These are phyloP conservation scores for Ampelomyces quisqualis DNA, from an alignment of 2,329 filamentous ascomycete genomes.

Conservation along the genomic window DNA sequence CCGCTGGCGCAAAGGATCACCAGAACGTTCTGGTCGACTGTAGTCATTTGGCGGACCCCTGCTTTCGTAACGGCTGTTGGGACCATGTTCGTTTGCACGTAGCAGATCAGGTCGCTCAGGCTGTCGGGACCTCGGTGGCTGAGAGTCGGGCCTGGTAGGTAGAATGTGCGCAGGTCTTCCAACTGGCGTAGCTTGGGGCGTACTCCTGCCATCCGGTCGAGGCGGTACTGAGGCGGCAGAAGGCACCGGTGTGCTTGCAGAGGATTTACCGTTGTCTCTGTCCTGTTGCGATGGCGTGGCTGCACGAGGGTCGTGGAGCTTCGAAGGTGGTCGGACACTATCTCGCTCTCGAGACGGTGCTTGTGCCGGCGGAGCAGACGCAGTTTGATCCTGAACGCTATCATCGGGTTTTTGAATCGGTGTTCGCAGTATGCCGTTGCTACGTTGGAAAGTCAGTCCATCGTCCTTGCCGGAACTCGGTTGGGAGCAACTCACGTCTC, in stretches of 20 bases:
- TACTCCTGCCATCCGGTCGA: slow-evolving; percentile 38
- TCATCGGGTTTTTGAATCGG: slow-evolving; percentile 18
- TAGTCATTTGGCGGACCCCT: slow-evolving; percentile 44
- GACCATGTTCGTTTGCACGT: slow-evolving; percentile 29
- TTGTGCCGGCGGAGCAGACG: slow-evolving; percentile 15
- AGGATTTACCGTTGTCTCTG: slow-evolving; percentile 10
- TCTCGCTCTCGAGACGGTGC: slow-evolving; percentile 26
- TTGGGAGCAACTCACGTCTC: slow-evolving; percentile 28
- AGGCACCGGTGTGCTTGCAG: slow-evolving; percentile 1
- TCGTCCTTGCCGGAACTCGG: slow-evolving; percentile 1
- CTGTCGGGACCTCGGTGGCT: slow-evolving; percentile 49
- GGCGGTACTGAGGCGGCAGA: slow-evolving; percentile 22
- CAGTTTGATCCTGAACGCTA: slow-evolving; percentile 11
- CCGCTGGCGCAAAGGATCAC: slow-evolving; percentile 42
- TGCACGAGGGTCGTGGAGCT: slow-evolving; percentile 11
- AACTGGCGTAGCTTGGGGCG: slow-evolving; percentile 26
- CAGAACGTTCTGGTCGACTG: slow-evolving; percentile 48
- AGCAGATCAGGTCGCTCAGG: slow-evolving; percentile 39
- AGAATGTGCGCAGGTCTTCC: slow-evolving; percentile 46
- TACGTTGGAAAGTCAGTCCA: slow-evolving; percentile 20
- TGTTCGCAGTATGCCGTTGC: slow-evolving; percentile 37
- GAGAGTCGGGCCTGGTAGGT: slow-evolving; percentile 61
- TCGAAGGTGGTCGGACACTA: slow-evolving; percentile 9
- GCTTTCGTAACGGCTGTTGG: slow-evolving; percentile 36
- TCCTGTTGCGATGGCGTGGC: slow-evolving; percentile 21